These are phyloP conservation scores for Neurospora sp. DNA, from an alignment of 495 filamentous ascomycete genomes.

Conservation along the genomic window DNA sequence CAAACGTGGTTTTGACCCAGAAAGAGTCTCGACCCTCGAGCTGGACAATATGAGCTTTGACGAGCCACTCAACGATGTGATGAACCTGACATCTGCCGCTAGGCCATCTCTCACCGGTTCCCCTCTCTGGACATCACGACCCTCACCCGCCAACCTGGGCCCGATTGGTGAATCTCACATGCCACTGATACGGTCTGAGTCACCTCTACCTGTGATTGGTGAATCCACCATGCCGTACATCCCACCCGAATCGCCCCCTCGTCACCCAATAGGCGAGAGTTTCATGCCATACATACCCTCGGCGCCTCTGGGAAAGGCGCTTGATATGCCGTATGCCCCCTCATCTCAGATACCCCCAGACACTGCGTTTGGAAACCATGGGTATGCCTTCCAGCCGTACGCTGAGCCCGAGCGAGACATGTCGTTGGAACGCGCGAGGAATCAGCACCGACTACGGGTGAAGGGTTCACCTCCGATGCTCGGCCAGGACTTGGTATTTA, in stretches of 20 bases:
- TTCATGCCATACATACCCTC: constrained; percentile 30
- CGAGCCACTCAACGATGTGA: constrained; percentile 31
- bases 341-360: constrained; percentile 22
- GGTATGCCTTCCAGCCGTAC: constrained; percentile 20
- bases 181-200: constrained; percentile 28
- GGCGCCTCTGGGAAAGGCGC: constrained; percentile 22
- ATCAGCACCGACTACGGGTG: constrained; percentile 26
- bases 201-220: constrained; percentile 26
- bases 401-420: constrained; percentile 28
- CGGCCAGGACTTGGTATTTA: constrained; percentile 63
- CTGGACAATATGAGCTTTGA: constrained; percentile 35
- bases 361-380: constrained; percentile 22
- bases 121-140: constrained; percentile 16
- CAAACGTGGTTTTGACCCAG: background rate
- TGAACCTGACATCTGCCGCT: constrained; percentile 26
- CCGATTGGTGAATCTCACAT: constrained; percentile 30
- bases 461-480: constrained; percentile 72
- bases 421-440: constrained; percentile 26
- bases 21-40: constrained; percentile 25
- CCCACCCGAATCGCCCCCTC: constrained; percentile 15
- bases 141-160: constrained; percentile 11
- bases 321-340: constrained; percentile 20
- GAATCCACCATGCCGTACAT: constrained; percentile 21
- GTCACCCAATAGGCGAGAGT: constrained; percentile 24
- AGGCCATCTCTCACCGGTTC: constrained; percentile 23